Evolutionary conservation across 1,284 basidiomycete genomes (phyloP).

Genomic region (Porodaedalea pini): DNA sequence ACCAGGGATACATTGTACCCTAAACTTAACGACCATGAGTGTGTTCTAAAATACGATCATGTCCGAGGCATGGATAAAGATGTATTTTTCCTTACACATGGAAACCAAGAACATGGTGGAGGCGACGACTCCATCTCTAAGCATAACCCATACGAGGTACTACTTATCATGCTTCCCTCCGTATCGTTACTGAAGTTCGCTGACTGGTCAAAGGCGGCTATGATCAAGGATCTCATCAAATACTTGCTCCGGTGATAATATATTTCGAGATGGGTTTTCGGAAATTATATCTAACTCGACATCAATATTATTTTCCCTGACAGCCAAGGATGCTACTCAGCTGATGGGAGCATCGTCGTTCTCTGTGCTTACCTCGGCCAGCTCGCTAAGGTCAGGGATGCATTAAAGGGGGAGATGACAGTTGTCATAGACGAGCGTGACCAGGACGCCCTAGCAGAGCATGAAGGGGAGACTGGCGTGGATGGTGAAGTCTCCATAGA

Average conservation of each 20-base stretch:
- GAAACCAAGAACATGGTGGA: constrained; percentile 48
- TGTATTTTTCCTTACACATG: constrained; percentile 58
- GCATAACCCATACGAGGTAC: constrained; percentile 65
- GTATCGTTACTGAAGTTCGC: neutral
- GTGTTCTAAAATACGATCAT: constrained; percentile 46
- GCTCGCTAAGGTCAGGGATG: constrained; percentile 53
- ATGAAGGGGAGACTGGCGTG: constrained; percentile 39
- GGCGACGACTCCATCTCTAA: constrained; percentile 58
- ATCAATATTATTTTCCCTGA: constrained; percentile 12
- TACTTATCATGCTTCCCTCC: neutral
- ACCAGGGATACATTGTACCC: constrained; percentile 57
- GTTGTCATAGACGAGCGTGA: constrained; percentile 71
- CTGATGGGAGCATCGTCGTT: constrained; percentile 69
- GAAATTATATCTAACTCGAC: neutral
- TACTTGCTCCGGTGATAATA: constrained; percentile 54
- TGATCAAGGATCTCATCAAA: constrained; percentile 67
- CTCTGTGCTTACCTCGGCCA: constrained; percentile 76
- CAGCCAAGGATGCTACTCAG: constrained; percentile 55
- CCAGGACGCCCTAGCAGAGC: constrained; percentile 49
- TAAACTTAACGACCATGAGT: constrained; percentile 50
- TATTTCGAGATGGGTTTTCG: constrained; percentile 24
- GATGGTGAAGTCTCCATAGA: constrained; percentile 36
- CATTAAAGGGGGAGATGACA: constrained; percentile 45
- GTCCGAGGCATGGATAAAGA: constrained; percentile 56
- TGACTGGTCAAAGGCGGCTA: constrained; percentile 45